Conservation (phyloP, 352 stramenopile genomes). For the Pythium insidiosum region DNA sequence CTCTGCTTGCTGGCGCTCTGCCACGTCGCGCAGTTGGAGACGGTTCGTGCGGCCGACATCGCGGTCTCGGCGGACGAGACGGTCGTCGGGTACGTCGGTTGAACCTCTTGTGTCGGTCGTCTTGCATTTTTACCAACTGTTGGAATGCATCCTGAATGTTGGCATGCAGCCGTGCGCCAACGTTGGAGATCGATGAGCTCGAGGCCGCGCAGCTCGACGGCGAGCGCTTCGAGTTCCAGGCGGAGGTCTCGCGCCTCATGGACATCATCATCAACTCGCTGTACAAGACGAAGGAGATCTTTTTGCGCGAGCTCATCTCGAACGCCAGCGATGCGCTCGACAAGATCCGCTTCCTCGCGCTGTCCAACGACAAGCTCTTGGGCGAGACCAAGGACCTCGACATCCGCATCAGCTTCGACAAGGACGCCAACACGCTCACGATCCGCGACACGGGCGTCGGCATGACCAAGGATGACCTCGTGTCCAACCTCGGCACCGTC, state of each 20-base stretch:
- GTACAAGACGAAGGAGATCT: conserved; percentile 98
- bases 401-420: conserved; percentile 96
- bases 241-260: conserved; percentile 98
- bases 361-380: conserved; percentile 85
- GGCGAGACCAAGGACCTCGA: conserved; percentile 88
- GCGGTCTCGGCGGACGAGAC: conserved; percentile 6
- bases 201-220: conserved; percentile 26
- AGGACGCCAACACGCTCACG: conserved; percentile 94
- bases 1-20: conserved; percentile 16
- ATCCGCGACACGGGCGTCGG: conserved; percentile 97
- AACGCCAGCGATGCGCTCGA: conserved; percentile 98
- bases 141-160: no score
- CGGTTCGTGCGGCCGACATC: conserved; percentile 9
- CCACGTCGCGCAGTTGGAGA: conserved; percentile 12
- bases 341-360: conserved; percentile 97
- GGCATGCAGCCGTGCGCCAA: no score
- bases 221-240: conserved; percentile 91
- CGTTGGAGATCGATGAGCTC: conserved; percentile 28
- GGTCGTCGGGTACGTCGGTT: conserved; percentile 12
- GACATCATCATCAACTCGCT: conserved; percentile 99
- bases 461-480: conserved; percentile 98
- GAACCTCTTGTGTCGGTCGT: no score
- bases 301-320: conserved; percentile 98
- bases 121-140: no score
- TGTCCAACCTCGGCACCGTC: conserved; percentile 95